Evolutionary conservation across 2,329 filamentous ascomycete species (phyloP).

Genomic region (Trematosphaeria pertusa): DNA sequence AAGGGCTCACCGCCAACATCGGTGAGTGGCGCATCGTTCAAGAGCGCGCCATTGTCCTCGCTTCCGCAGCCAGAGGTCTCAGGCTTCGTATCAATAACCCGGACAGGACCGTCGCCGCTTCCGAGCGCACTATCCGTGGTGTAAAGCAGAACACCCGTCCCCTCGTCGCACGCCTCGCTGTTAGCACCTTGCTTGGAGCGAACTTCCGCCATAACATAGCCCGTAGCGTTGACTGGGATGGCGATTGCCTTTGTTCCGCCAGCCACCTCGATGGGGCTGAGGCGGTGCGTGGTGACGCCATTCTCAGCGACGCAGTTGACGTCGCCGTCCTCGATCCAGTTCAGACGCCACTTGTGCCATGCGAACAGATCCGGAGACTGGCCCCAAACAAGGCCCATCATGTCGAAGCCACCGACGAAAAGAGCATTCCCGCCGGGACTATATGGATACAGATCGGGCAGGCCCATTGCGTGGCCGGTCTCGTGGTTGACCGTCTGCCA

Average conservation of each 20-base stretch:
- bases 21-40: constrained; percentile 15
- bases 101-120: constrained; percentile 8
- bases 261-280: constrained; percentile 19
- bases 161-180: constrained; percentile 10
- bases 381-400: constrained; percentile 22
- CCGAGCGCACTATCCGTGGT: constrained; percentile 4
- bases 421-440: background rate
- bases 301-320: constrained; percentile 13
- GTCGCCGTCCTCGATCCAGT: constrained; percentile 20
- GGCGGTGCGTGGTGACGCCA: constrained; percentile 13
- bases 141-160: constrained; percentile 18
- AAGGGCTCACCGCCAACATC: constrained; percentile 4
- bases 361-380: constrained; percentile 19
- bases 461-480: constrained; percentile 19
- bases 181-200: constrained; percentile 11
- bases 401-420: constrained; percentile 23
- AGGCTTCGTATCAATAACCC: constrained; percentile 16
- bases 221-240: constrained; percentile 11
- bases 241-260: constrained; percentile 11
- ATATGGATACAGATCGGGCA: constrained; percentile 23
- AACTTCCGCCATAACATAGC: constrained; percentile 19
- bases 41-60: constrained; percentile 1
- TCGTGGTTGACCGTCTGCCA: constrained; percentile 23
- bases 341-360: constrained; percentile 24
- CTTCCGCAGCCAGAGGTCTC: constrained; percentile 9